phyloP scores from a whole-genome alignment of 345 rosid species.

The Lumnitzera racemosa region DNA sequence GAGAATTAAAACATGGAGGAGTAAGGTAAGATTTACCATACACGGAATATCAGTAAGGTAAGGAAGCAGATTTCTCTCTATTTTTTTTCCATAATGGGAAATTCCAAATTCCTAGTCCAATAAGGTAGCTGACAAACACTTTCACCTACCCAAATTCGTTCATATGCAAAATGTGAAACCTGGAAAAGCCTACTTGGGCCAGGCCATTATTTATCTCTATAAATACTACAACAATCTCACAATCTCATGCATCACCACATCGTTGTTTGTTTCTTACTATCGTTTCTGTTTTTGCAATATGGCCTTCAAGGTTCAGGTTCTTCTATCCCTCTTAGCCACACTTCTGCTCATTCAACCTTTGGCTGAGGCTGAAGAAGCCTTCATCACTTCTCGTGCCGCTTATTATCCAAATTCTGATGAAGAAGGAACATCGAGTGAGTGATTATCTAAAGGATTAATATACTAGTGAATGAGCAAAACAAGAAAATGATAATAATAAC shows the following conservation, averaged over 20 bases:
- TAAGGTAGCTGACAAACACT: conserved; percentile 7
- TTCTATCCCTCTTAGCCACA: conserved; percentile 15
- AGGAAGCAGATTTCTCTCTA: conserved; percentile 1
- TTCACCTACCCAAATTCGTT: conserved; percentile 9
- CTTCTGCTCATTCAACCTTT: conserved; percentile 16
- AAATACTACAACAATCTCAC: conserved; percentile 26
- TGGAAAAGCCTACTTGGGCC: conserved; percentile 10
- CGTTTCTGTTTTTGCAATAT: conserved; percentile 6
- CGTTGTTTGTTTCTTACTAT: conserved; percentile 7
- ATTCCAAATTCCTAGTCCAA: conserved; percentile 11
- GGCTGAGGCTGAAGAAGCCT: conserved; percentile 37
- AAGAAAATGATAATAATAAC: too few relatives aligned
- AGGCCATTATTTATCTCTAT: conserved; percentile 20
- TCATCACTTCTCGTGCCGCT: conserved; percentile 43
- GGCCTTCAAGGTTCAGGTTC: conserved; percentile 27
- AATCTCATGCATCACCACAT: conserved; percentile 18
- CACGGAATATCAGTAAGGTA: neutral
- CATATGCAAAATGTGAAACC: conserved; percentile 22
- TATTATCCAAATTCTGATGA: conserved; percentile 46
- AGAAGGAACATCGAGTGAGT: conserved; percentile 52
- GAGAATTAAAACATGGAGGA: too few relatives aligned
- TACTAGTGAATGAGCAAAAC: too few relatives aligned
- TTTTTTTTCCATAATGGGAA: neutral
- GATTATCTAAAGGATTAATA: neutral
- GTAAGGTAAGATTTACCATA: too few relatives aligned